Evolutionary conservation across 148 eudicot species (phyloP).

Genomic region (Cornus florida): DNA sequence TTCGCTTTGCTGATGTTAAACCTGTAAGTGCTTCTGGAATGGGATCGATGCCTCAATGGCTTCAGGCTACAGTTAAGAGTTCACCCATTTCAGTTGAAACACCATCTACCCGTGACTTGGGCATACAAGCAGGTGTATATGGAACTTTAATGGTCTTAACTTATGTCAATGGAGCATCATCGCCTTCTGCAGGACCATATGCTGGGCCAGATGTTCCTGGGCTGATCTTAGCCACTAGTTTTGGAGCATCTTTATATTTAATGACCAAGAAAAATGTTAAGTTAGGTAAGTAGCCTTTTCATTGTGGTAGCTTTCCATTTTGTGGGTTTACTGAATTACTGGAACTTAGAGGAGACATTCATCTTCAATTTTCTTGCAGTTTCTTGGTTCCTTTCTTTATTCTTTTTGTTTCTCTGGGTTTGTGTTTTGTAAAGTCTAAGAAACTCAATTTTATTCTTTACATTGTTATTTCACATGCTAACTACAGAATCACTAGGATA

Average conservation of each 20-base stretch:
- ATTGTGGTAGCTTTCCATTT: not conserved
- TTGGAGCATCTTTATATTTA: constrained; percentile 94
- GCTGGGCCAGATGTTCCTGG: constrained; percentile 95
- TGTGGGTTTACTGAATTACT: constrained; percentile 6
- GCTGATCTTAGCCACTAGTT: constrained; percentile 80
- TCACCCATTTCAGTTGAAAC: constrained; percentile 60
- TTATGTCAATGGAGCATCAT: constrained; percentile 74
- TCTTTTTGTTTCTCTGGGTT: too few species aligned
- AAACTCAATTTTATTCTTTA: too few species aligned
- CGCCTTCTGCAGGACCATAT: constrained; percentile 51
- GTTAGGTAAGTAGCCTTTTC: constrained; percentile 56
- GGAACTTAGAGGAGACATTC: not conserved
- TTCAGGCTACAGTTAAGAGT: constrained; percentile 57
- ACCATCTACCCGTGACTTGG: constrained; percentile 65
- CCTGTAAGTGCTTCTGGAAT: constrained; percentile 55
- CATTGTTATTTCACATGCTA: too few species aligned
- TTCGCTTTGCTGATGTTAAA: constrained; percentile 96
- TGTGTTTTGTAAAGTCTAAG: too few species aligned
- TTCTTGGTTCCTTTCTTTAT: not conserved
- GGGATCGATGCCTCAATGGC: constrained; percentile 82
- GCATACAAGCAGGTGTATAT: constrained; percentile 93
- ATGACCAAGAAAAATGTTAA: constrained; percentile 86
- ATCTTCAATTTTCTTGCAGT: constrained; percentile 1
- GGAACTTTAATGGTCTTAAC: constrained; percentile 86
- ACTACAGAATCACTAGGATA: too few species aligned